A percentile compares a stretch with the other conserved stretches of the same genome.
Conservation (phyloP, 345 rosid genomes). For the Cardiospermum halicacabum region DNA sequence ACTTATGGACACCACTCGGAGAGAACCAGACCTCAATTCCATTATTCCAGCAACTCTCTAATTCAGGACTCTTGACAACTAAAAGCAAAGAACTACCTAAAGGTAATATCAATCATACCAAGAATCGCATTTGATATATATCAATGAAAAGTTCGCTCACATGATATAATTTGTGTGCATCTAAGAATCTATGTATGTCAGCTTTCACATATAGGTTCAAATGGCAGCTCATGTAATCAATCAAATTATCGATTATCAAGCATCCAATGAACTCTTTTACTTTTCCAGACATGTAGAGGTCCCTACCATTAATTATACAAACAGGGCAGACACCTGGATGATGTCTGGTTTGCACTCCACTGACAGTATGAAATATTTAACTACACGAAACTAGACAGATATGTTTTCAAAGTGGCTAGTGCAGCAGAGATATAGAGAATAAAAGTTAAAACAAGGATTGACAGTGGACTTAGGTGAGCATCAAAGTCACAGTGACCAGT, state of each 20-base stretch:
- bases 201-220: constrained; percentile 11
- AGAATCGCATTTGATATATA: neutral
- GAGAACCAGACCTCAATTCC: neutral
- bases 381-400: constrained; percentile 37
- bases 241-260: constrained; percentile 4
- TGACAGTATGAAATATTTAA: constrained; percentile 20
- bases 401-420: no score
- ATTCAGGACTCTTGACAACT: neutral
- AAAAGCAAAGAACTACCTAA: no score
- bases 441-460: no score
- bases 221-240: constrained; percentile 7
- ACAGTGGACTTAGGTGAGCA: no score
- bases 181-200: no score
- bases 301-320: neutral
- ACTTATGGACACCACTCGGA: neutral
- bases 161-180: no score
- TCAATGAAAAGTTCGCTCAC: neutral
- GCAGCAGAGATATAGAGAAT: no score
- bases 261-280: neutral
- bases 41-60: neutral
- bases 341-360: neutral
- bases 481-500: no score
- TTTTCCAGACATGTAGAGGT: constrained; percentile 19
- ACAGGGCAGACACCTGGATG: constrained; percentile 3
- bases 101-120: neutral